Evolutionary conservation across 2,329 filamentous ascomycete genomes (phyloP).

Genomic region (Sarocladium kiliense): DNA sequence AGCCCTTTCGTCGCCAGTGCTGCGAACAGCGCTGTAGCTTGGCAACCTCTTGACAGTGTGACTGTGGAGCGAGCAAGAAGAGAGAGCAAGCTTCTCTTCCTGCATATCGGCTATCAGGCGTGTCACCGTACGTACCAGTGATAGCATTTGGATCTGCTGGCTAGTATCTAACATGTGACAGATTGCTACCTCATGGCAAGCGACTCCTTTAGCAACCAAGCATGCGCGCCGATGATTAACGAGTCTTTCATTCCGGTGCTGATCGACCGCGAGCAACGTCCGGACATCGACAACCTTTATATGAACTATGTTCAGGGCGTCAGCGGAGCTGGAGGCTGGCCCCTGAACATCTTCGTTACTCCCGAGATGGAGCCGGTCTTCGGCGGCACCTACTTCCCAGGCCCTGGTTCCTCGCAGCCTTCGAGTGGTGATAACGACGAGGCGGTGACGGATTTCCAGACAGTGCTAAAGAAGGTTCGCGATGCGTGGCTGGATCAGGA

Average conservation of each 20-base stretch:
- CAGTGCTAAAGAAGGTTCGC: slow-evolving; percentile 74
- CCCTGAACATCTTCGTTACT: slow-evolving; percentile 93
- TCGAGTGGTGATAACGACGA: slow-evolving; percentile 38
- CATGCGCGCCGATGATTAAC: slow-evolving; percentile 80
- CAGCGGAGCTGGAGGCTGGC: slow-evolving; percentile 87
- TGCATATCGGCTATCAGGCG: slow-evolving; percentile 91
- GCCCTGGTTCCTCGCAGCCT: slow-evolving; percentile 55
- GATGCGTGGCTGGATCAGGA: slow-evolving; percentile 79
- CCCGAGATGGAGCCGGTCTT: slow-evolving; percentile 91
- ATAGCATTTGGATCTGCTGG: slow-evolving; percentile 16
- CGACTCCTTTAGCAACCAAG: slow-evolving; percentile 81
- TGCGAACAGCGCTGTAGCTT: slow-evolving; percentile 76
- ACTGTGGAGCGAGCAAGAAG: slow-evolving; percentile 70
- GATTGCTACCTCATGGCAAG: slow-evolving; percentile 87
- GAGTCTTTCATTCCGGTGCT: slow-evolving; percentile 85
- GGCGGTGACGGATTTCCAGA: slow-evolving; percentile 68
- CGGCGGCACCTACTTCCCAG: slow-evolving; percentile 93
- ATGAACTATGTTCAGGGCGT: slow-evolving; percentile 98
- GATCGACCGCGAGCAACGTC: slow-evolving; percentile 88
- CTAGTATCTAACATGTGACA: slow-evolving; percentile 23
- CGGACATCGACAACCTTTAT: slow-evolving; percentile 91
- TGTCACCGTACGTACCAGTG: slow-evolving; percentile 81
- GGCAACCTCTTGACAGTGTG: slow-evolving; percentile 83
- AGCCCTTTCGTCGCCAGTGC: slow-evolving; percentile 65
- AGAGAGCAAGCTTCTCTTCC: slow-evolving; percentile 83